These are phyloP conservation scores for Sambucus nigra DNA, from an alignment of 129 eudicot species.

Conservation along the genomic window DNA sequence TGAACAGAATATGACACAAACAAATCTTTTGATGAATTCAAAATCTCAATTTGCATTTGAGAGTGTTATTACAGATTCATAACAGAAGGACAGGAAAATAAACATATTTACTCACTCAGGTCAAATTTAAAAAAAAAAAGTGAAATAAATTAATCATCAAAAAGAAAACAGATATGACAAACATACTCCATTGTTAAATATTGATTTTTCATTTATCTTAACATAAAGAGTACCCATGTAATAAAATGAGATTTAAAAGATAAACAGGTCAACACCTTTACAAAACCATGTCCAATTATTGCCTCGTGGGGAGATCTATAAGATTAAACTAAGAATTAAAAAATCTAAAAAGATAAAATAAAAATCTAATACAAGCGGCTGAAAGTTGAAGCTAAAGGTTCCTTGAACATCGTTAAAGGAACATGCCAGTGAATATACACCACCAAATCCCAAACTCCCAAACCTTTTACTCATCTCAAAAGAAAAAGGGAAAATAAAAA, in stretches of 20 bases:
- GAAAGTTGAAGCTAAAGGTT: conserved; percentile 37
- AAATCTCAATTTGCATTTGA: neutral
- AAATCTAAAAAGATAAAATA: conserved; percentile 12
- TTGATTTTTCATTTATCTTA: no score
- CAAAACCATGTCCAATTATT: conserved; percentile 41
- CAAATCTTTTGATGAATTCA: neutral
- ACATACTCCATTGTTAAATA: no score
- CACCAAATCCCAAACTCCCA: conserved; percentile 19
- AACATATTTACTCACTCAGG: neutral
- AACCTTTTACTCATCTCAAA: conserved; percentile 17
- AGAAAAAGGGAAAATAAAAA: conserved; percentile 7
- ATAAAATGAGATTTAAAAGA: conserved; percentile 9
- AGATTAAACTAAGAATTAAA: conserved; percentile 20
- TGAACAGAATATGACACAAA: neutral
- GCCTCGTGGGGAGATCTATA: conserved; percentile 34
- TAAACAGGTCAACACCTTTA: conserved; percentile 24
- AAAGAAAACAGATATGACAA: no score
- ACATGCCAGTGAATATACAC: conserved; percentile 35
- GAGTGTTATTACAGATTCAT: neutral
- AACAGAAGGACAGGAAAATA: neutral
- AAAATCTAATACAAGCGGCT: conserved; percentile 28
- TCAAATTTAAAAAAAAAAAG: neutral
- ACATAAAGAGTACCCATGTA: neutral
- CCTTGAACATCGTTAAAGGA: conserved; percentile 50
- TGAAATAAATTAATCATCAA: neutral